phyloP scores from a whole-genome alignment of 2,329 filamentous ascomycete genomes.

The Alternaria consortialis region DNA sequence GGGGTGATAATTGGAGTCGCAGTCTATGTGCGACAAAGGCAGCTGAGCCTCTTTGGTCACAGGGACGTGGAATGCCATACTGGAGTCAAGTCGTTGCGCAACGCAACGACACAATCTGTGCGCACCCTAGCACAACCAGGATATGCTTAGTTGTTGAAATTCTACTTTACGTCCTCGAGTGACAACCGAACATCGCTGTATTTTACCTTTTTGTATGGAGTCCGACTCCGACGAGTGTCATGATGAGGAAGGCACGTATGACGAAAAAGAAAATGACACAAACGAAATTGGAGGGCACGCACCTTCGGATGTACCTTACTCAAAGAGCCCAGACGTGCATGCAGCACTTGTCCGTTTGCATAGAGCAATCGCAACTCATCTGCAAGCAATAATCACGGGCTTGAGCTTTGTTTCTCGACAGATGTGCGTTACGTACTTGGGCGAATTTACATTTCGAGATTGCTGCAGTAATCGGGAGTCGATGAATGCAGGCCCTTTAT shows the following conservation, averaged over 20 bases:
- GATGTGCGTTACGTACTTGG: conserved; percentile 20
- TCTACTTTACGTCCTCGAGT: not conserved
- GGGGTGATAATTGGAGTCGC: not conserved
- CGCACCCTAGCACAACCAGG: not conserved
- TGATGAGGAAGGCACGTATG: conserved; percentile 12
- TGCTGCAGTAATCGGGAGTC: conserved; percentile 33
- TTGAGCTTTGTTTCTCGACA: conserved; percentile 4
- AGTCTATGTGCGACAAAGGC: not conserved
- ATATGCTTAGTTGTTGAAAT: not conserved
- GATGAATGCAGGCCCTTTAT: conserved; percentile 36
- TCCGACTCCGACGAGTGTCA: not conserved
- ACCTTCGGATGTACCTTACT: conserved; percentile 34
- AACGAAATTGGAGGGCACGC: conserved; percentile 36
- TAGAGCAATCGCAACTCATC: conserved; percentile 15
- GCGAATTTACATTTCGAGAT: conserved; percentile 32
- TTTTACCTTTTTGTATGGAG: not conserved
- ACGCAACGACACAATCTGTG: not conserved
- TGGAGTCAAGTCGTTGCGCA: not conserved
- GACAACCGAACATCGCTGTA: not conserved
- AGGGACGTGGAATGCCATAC: not conserved
- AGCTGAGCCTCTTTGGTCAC: not conserved
- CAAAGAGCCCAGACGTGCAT: conserved; percentile 18
- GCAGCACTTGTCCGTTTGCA: conserved; percentile 17
- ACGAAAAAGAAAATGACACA: conserved; percentile 28
- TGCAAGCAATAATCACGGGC: conserved; percentile 26